phyloP scores from a whole-genome alignment of 768 basidiomycete species.

The Hygrophoropsis aurantiaca region DNA sequence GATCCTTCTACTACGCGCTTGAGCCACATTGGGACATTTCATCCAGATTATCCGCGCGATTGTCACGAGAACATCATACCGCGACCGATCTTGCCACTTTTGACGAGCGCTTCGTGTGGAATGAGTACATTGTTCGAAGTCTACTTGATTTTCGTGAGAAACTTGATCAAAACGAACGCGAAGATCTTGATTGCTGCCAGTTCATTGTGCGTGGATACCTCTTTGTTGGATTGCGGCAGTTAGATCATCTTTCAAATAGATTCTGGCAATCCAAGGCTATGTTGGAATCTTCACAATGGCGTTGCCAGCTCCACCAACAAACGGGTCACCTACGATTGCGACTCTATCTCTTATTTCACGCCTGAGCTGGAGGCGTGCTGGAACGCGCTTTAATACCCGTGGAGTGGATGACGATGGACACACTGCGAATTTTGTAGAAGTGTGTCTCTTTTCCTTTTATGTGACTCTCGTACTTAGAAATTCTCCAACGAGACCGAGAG shows the following conservation, averaged over 20 bases:
- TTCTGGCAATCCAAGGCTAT: constrained; percentile 93
- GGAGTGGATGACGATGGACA: constrained; percentile 96
- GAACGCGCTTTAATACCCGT: constrained; percentile 95
- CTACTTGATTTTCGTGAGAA: constrained; percentile 85
- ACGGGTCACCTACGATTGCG: constrained; percentile 69
- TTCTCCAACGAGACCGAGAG: constrained; percentile 76
- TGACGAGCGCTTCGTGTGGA: constrained; percentile 93
- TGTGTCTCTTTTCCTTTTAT: constrained; percentile 28
- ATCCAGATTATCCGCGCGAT: constrained; percentile 70
- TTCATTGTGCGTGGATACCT: constrained; percentile 65
- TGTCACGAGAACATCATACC: constrained; percentile 48
- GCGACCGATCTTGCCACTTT: constrained; percentile 57
- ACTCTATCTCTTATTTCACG: constrained; percentile 83
- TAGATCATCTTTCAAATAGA: constrained; percentile 38
- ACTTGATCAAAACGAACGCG: constrained; percentile 65
- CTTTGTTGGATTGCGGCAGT: constrained; percentile 4
- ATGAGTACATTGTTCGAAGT: constrained; percentile 84
- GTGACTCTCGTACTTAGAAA: background rate
- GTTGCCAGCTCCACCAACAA: constrained; percentile 70
- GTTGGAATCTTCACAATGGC: constrained; percentile 82
- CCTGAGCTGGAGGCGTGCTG: constrained; percentile 92
- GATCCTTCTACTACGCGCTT: constrained; percentile 90
- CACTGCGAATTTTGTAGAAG: constrained; percentile 96
- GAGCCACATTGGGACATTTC: constrained; percentile 89
- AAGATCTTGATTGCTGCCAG: constrained; percentile 78